phyloP scores from a whole-genome alignment of 2,329 filamentous ascomycete genomes.

The Gaeumannomyces sp. region DNA sequence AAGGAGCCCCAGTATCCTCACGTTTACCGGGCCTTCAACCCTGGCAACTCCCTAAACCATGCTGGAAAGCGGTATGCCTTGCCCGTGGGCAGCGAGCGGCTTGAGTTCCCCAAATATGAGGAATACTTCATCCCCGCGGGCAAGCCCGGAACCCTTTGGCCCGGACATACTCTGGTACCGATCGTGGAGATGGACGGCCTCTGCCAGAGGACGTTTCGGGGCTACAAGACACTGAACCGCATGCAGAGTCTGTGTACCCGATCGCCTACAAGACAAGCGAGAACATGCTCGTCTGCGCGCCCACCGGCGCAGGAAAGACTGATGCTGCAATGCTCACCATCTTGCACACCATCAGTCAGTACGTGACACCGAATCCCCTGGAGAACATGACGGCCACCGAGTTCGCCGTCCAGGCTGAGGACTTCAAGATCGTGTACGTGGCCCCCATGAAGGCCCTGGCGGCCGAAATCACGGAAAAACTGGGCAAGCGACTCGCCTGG shows the following conservation, averaged over 20 bases:
- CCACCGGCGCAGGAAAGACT: constrained; percentile 92
- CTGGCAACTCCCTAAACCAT: constrained; percentile 77
- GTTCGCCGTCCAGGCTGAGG: constrained; percentile 74
- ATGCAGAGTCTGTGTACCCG: constrained; percentile 97
- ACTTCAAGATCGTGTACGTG: constrained; percentile 98
- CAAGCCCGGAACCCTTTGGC: constrained; percentile 66
- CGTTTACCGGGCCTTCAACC: constrained; percentile 77
- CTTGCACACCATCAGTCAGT: constrained; percentile 82
- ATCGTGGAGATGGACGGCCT: constrained; percentile 83
- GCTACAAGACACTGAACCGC: constrained; percentile 87
- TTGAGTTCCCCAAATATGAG: constrained; percentile 73
- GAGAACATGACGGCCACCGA: constrained; percentile 68
- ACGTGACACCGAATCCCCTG: constrained; percentile 71
- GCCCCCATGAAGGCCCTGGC: constrained; percentile 98
- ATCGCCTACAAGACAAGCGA: constrained; percentile 94
- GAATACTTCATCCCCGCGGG: constrained; percentile 83
- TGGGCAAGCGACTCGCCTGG: constrained; percentile 89
- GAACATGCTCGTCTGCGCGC: constrained; percentile 98
- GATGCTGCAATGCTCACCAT: constrained; percentile 97
- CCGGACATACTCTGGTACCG: constrained; percentile 66
- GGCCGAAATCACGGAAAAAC: constrained; percentile 91
- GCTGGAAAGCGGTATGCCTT: constrained; percentile 78
- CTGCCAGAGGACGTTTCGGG: constrained; percentile 85
- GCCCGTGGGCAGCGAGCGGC: constrained; percentile 66
- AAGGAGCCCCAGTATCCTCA: constrained; percentile 81